A percentile compares a stretch with the other conserved stretches of the same genome.
These are phyloP conservation scores for Clarireedia homoeocarpa DNA, from an alignment of 2,329 filamentous ascomycete species.

Conservation along the genomic window DNA sequence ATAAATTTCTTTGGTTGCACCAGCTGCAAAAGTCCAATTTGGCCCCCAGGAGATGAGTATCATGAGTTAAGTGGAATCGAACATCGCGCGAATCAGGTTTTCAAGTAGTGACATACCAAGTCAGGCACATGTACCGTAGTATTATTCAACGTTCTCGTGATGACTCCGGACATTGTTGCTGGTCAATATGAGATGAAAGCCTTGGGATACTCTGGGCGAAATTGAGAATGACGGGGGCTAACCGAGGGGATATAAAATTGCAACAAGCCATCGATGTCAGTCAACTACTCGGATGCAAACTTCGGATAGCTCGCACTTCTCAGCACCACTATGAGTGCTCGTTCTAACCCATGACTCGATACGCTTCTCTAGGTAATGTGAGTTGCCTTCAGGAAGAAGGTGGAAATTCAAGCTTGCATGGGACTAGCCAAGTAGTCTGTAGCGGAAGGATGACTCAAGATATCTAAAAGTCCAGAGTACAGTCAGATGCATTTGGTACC, in stretches of 20 bases:
- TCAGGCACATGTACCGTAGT: background rate
- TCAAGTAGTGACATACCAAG: background rate
- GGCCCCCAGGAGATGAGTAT: background rate
- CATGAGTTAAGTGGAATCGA: background rate
- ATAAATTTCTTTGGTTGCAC: background rate
- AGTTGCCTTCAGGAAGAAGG: background rate
- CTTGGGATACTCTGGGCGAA: background rate
- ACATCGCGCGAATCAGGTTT: background rate
- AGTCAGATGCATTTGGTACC: constrained; percentile 6
- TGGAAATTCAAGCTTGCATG: background rate
- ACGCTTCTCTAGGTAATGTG: background rate
- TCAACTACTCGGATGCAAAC: background rate
- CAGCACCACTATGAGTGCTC: background rate
- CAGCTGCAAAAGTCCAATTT: background rate
- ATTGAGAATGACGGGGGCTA: background rate
- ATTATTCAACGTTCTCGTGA: no score
- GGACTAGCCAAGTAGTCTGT: no score
- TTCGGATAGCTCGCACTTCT: background rate
- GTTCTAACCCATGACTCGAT: background rate
- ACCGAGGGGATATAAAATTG: background rate
- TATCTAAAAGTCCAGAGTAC: background rate
- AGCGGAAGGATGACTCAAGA: no score
- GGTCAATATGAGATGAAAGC: background rate
- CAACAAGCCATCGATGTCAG: background rate
- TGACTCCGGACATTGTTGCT: background rate